Evolutionary conservation across 2,329 filamentous ascomycete species (phyloP).

Genomic region (Xylariaceae sp.): DNA sequence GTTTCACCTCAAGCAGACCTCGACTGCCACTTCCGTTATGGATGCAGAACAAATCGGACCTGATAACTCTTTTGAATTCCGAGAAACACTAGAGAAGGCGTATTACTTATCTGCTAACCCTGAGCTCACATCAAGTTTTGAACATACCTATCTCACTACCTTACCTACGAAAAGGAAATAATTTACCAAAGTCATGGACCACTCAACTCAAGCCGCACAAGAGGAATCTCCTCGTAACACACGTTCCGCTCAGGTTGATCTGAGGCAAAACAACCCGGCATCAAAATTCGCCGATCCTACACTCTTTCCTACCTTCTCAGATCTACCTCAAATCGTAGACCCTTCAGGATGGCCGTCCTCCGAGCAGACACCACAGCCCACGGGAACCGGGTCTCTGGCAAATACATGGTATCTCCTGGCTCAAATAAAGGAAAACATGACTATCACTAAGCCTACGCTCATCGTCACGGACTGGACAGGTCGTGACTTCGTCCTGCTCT

Average conservation of each 20-base stretch:
- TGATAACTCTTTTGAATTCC: no score
- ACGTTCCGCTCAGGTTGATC: background rate
- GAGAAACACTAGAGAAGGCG: no score
- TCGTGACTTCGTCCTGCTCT: constrained; percentile 45
- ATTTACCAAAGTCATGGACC: no score
- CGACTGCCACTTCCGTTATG: no score
- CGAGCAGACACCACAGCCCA: no score
- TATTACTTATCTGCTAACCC: no score
- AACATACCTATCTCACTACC: no score
- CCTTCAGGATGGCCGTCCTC: constrained; percentile 1
- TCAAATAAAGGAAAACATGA: constrained; percentile 35
- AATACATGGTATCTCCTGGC: constrained; percentile 31
- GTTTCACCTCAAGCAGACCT: no score
- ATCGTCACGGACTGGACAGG: constrained; percentile 41
- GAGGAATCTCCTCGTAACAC: background rate
- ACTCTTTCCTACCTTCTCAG: constrained; percentile 18
- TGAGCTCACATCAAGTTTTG: no score
- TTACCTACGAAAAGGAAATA: no score
- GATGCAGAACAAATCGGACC: no score
- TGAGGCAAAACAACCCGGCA: constrained; percentile 1
- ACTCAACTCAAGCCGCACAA: no score
- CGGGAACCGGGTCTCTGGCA: background rate
- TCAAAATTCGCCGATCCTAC: constrained; percentile 4
- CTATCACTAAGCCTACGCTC: constrained; percentile 49
- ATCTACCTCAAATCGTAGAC: constrained; percentile 12